A percentile compares a stretch with the other conserved stretches of the same genome.
phyloP scores from a whole-genome alignment of 2,329 filamentous ascomycete genomes.

The Dryadomyces quercus-mongolicae region DNA sequence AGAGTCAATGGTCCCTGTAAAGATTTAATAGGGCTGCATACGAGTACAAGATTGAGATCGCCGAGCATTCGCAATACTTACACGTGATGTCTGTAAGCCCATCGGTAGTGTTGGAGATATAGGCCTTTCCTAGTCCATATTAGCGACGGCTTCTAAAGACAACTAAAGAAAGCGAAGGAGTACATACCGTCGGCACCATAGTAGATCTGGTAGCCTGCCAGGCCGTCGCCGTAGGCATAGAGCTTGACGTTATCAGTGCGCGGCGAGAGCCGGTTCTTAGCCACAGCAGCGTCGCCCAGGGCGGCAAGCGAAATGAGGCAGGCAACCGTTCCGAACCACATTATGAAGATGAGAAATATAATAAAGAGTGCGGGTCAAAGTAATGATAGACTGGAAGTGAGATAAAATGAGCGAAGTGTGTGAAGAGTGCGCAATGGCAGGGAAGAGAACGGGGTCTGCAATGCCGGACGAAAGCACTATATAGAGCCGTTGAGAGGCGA shows the following conservation, averaged over 20 bases:
- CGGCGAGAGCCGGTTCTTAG: neutral
- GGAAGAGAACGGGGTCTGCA: neutral
- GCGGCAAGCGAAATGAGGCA: neutral
- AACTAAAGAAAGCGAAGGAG: neutral
- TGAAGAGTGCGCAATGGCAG: neutral
- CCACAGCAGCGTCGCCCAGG: neutral
- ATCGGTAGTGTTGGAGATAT: neutral
- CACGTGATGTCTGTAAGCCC: neutral
- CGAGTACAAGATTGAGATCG: neutral
- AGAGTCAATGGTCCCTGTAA: constrained; percentile 4
- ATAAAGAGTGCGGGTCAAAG: neutral
- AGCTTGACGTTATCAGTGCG: neutral
- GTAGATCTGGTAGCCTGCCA: neutral
- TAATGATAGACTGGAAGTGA: neutral
- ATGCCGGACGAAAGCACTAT: neutral
- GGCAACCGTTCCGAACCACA: neutral
- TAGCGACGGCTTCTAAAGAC: neutral
- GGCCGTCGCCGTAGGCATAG: neutral
- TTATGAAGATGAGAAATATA: neutral
- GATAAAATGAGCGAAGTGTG: neutral
- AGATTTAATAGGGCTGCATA: neutral
- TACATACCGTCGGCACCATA: neutral
- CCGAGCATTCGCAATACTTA: neutral
- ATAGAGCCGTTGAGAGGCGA: neutral
- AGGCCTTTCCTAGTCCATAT: neutral